These are phyloP conservation scores for Gymnopilus dilepis DNA, from an alignment of 768 basidiomycete genomes.

Conservation along the genomic window DNA sequence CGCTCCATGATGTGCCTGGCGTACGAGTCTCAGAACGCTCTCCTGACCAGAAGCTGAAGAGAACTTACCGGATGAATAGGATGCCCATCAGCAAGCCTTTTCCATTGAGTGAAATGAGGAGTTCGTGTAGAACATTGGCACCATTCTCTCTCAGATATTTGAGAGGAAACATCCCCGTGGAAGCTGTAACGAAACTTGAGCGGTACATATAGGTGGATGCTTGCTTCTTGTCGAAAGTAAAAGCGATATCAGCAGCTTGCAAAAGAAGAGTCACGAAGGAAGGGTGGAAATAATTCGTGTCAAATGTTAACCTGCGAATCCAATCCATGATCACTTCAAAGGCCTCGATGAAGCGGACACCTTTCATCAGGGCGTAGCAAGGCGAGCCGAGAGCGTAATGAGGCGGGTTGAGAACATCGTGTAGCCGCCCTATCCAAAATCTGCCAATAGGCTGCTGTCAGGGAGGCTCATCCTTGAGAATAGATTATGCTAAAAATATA, in stretches of 20 bases:
- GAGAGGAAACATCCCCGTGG: slow-evolving; percentile 4
- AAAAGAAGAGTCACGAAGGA: slow-evolving; percentile 47
- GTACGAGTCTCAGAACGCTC: background rate
- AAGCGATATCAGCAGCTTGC: slow-evolving; percentile 41
- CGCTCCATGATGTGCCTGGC: slow-evolving; percentile 50
- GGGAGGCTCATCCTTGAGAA: background rate
- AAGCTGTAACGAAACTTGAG: slow-evolving; percentile 31
- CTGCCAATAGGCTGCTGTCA: no score
- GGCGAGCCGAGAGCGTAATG: slow-evolving; percentile 50
- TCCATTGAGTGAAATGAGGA: slow-evolving; percentile 33
- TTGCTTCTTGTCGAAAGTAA: slow-evolving; percentile 40
- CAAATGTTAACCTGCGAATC: slow-evolving; percentile 47
- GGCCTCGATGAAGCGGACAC: slow-evolving; percentile 37
- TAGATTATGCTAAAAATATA: slow-evolving; percentile 16
- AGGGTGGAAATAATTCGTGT: slow-evolving; percentile 29
- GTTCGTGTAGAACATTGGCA: slow-evolving; percentile 27
- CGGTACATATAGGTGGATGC: slow-evolving; percentile 41
- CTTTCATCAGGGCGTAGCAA: slow-evolving; percentile 35
- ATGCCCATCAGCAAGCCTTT: slow-evolving; percentile 40
- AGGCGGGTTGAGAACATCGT: slow-evolving; percentile 55
- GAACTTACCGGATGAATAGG: slow-evolving; percentile 44
- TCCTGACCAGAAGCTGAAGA: background rate
- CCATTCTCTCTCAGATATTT: slow-evolving; percentile 21
- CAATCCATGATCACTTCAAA: slow-evolving; percentile 48
- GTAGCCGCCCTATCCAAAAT: slow-evolving; percentile 50